Base-by-base conservation (phyloP, 306 rosid genomes). In the Abrus precatorius region DNA sequence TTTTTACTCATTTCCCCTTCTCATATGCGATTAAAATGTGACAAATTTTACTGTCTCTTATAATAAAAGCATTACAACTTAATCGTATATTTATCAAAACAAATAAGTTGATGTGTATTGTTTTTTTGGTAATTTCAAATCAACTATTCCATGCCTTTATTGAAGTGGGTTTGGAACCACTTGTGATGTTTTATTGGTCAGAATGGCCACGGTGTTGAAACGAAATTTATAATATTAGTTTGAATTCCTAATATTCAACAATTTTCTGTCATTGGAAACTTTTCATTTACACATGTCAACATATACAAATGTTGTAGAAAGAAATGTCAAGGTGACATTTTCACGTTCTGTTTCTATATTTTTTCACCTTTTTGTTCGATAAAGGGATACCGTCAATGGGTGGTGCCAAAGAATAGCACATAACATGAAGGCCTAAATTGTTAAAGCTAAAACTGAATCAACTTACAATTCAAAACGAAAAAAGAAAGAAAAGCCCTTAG, bases 401-500 rank as follows among this genome's bases (percentile, higher is more conserved):
- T 57, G 81, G 49, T 66, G 76, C 47, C 76, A 62, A 36, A 72
- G 45, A 50, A 43, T 59, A 44, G 70, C 75, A 44, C 75, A 33
- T 64, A 40, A 59, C 50, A 38, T 29, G 13, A 54, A 71, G 50
- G 32, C n/a, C 76, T 63, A 72, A 55, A 29, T 12, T 62, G 48
- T 30, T 29, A 72, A 47, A 72, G 6, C 2, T 20, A 36, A 36
- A 63, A 41, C n/a, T 44, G 32, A 54, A 56, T 72, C 75, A 55
- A 61, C 57, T 40, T 43, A 52, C 32, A 59, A 57, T 40, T 27
- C 7, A 8, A 13, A 20, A 28, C 9, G 5, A 2, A 0, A 4
- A 50, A 3, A n/a, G 47, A 90, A 87, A 67, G 2, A 69, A 69
- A 34, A 8, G 0, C 2, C 5, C 49, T 79, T 84, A 94, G 76